Percentiles rank a stretch among this genome's conserved stretches.
Conservation (phyloP, 2,329 filamentous ascomycete species). For the Xylaria sp. region DNA sequence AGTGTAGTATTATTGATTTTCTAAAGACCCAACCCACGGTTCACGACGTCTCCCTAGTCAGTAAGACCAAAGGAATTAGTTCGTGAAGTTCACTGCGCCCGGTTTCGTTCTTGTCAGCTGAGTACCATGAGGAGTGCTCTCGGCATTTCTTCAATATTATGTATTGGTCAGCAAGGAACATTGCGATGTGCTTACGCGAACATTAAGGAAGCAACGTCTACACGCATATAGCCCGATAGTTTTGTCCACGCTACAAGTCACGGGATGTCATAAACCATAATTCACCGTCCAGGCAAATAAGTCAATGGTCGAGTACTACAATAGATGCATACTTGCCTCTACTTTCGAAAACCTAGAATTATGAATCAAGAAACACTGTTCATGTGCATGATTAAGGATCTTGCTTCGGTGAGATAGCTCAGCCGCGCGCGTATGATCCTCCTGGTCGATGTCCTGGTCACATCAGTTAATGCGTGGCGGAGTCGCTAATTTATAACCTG, state of each 20-base stretch:
- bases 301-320: neutral
- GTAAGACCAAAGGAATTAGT: constrained; percentile 9
- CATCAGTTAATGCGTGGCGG: neutral
- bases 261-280: neutral
- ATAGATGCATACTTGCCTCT: neutral
- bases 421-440: constrained; percentile 23
- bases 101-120: constrained; percentile 1
- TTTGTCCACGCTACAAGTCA: neutral
- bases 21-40: neutral
- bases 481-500: neutral
- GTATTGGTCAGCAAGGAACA: neutral
- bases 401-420: neutral
- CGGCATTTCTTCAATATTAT: neutral
- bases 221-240: neutral
- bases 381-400: constrained; percentile 9
- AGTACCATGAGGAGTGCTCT: neutral
- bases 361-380: neutral
- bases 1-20: constrained; percentile 9
- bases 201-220: constrained; percentile 6
- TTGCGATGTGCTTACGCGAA: constrained; percentile 21
- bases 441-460: neutral
- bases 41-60: constrained; percentile 1
- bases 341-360: neutral
- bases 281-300: neutral
- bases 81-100: neutral